Evolutionary conservation across 1,284 basidiomycete species (phyloP), one percentile per base, ranked within the genome.

Genomic region (Caloboletus firmus): DNA sequence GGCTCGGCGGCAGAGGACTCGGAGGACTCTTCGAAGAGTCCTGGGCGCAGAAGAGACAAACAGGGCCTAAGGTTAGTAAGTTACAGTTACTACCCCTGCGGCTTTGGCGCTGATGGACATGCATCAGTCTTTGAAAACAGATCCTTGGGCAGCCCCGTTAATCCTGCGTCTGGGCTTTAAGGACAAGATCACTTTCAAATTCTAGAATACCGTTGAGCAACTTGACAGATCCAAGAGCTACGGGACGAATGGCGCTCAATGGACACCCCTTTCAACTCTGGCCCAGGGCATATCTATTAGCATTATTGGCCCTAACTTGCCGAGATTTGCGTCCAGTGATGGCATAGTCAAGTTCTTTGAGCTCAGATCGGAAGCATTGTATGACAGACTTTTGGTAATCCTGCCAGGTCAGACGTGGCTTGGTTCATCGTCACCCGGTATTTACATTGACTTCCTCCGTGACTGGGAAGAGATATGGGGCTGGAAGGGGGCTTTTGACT

Each of bases 381-480:
- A 91, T 62, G 89, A 92, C 68, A 79, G 85, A 36, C 72, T 92
- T 24, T 89, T 87, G 0, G 89, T 91, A 54, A 88, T 92, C 59
- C 72, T 93, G n/a, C n/a, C n/a, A n/a, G n/a, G 11, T 92, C 89
- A 11, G 91, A 93, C 67, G 85, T 93, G 83, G 91, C 88, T 4
- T 82, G 91, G 18, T 93, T 93, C 67, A 82, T 93, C 51, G 74
- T 93, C 12, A 91, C 87, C 49, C 87, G 91, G 91, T 8, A 86
- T 89, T 41, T 93, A 93, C 65, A 79, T 94, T 50, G 91, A 93
- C 62, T 80, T 94, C 61, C 73, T 94, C 20, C 82, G 91, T n/a
- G 91, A 94, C 66, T 93, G 91, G 91, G 89, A 92, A 67, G 91
- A 93, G 63, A 71, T 93, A 8, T 93, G 89, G 89, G 87, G 88